Evolutionary conservation across 768 basidiomycete genomes (phyloP), one percentile per base, ranked within the genome.

Genomic region (Trametes cinnabarina): DNA sequence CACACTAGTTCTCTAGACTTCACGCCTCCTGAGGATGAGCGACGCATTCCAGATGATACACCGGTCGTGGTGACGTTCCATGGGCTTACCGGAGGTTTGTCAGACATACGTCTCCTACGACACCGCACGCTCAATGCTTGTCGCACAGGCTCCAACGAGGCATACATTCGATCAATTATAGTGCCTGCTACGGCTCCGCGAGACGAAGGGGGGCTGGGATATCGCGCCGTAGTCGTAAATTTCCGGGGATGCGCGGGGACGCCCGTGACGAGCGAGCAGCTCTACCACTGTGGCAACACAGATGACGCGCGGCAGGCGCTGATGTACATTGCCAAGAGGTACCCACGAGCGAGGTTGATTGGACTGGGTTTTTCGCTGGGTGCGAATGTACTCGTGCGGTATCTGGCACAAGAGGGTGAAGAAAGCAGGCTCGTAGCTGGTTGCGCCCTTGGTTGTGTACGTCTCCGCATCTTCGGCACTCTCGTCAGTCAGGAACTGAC

Each of bases 281-380:
- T 97, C 37, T 98, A 91, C 73, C 92, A 89, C 40, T 92, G 92
- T 12, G 92, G 88, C 30, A 83, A 91, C 61, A 98, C 94, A 4
- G 86, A 94, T 63, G 96, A 98, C 73, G 77, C 94, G 30, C 85
- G 93, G 22, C 82, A 84, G 60, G 90, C 92, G 2, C 69, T 96
- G 47, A 78, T 88, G 63, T 88, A 90, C 73, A 82, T 98, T 52
- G 79, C 86, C 1, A 69, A 81, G 43, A 69, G 71, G 58, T 94
- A 86, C 65, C 95, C 96, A 2, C 74, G 79, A 6, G 92, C 95
- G 0, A 90, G 88, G 4, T 74, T 97, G 26, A 72, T 96, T n/a
- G 96, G 91, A 11, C 73, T 96, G 12, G 93, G 94, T 4, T 98
- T 96, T 76, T 96, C 94, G 2, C 82, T 98, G 30, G 96, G 96